phyloP scores from a whole-genome alignment of 2,329 filamentous ascomycete genomes.

The Neonectria sp. region DNA sequence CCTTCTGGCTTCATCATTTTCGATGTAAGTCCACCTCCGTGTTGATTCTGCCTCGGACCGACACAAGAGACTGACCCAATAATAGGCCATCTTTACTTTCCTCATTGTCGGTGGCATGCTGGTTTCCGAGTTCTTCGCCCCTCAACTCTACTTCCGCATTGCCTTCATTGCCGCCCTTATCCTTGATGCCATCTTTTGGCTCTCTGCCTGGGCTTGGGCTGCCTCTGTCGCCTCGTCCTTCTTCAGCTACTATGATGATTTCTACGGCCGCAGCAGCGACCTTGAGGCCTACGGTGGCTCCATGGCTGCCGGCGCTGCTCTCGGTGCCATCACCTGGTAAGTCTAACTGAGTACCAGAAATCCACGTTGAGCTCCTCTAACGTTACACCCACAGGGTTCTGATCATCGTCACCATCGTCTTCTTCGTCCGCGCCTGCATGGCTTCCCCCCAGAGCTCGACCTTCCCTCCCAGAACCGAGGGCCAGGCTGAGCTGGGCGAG shows the following conservation, averaged over 20 bases:
- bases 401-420: slow-evolving; percentile 54
- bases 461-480: slow-evolving; percentile 21
- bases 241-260: slow-evolving; percentile 42
- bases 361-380: not conserved
- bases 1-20: slow-evolving; percentile 63
- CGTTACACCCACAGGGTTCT: slow-evolving; percentile 52
- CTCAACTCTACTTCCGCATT: slow-evolving; percentile 54
- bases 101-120: slow-evolving; percentile 57
- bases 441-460: slow-evolving; percentile 32
- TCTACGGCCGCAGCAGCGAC: slow-evolving; percentile 32
- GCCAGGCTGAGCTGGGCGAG: slow-evolving; percentile 35
- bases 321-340: slow-evolving; percentile 60
- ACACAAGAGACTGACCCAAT: slow-evolving; percentile 21
- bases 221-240: slow-evolving; percentile 52
- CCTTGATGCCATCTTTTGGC: slow-evolving; percentile 61
- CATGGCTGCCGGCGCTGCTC: slow-evolving; percentile 56
- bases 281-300: slow-evolving; percentile 46
- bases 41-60: slow-evolving; percentile 9
- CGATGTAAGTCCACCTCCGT: slow-evolving; percentile 55
- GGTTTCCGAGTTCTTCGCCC: slow-evolving; percentile 54
- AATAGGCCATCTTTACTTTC: slow-evolving; percentile 59
- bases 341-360: slow-evolving; percentile 18
- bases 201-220: slow-evolving; percentile 56
- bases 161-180: slow-evolving; percentile 54
- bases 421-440: slow-evolving; percentile 56